phyloP scores from a whole-genome alignment of 2,329 filamentous ascomycete species.

The Colletotrichum spinosum region DNA sequence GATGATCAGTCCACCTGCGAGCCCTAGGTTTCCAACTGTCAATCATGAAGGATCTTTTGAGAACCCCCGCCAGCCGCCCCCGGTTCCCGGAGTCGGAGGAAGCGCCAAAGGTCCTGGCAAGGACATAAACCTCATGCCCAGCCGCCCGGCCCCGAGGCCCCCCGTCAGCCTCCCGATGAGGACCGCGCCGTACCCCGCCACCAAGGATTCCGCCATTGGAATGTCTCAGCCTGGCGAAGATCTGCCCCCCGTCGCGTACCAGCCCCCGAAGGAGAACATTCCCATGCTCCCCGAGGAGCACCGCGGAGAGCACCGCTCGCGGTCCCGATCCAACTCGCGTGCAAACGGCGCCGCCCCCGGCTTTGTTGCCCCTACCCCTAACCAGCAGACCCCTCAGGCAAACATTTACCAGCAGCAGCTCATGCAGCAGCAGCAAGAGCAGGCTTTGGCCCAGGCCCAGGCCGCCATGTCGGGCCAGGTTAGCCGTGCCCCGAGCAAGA shows the following conservation, averaged over 20 bases:
- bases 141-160: constrained; percentile 88
- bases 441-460: constrained; percentile 83
- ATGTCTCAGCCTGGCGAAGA: constrained; percentile 71
- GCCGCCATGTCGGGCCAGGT: constrained; percentile 80
- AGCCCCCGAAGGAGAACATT: constrained; percentile 64
- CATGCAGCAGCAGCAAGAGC: constrained; percentile 86
- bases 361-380: constrained; percentile 59
- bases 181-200: constrained; percentile 63
- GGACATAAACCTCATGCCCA: constrained; percentile 77
- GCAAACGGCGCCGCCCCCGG: constrained; percentile 63
- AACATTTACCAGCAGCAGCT: constrained; percentile 71
- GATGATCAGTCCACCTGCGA: constrained; percentile 82
- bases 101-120: constrained; percentile 59
- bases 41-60: constrained; percentile 96
- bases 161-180: constrained; percentile 73
- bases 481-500: constrained; percentile 79
- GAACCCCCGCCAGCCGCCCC: constrained; percentile 92
- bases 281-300: constrained; percentile 75
- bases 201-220: constrained; percentile 72
- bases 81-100: constrained; percentile 74
- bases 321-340: constrained; percentile 76
- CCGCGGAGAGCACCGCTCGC: constrained; percentile 42
- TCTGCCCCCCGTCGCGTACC: constrained; percentile 55
- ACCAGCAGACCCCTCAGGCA: constrained; percentile 54
- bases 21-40: constrained; percentile 85